phyloP scores from a whole-genome alignment of 805 yeast species.

The Barnettozyma botsteinii region DNA sequence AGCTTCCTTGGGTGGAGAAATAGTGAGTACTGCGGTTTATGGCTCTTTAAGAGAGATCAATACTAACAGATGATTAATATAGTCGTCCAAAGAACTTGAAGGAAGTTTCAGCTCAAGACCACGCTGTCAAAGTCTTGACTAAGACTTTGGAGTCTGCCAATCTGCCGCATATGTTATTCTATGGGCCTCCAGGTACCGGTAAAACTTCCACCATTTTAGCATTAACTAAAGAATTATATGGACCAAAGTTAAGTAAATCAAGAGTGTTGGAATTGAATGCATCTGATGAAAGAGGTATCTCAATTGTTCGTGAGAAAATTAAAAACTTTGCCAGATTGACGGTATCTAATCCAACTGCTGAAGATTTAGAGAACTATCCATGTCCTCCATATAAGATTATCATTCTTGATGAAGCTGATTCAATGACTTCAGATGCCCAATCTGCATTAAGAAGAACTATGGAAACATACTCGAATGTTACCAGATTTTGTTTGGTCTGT shows the following conservation, averaged over 20 bases:
- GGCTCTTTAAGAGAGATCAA: constrained; percentile 1
- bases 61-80: constrained; percentile 1
- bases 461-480: constrained; percentile 86
- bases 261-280: constrained; percentile 83
- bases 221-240: constrained; percentile 72
- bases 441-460: constrained; percentile 91
- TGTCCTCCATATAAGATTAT: constrained; percentile 96
- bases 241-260: constrained; percentile 59
- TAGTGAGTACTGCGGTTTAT: constrained; percentile 35
- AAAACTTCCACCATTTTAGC: constrained; percentile 87
- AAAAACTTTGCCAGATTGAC: constrained; percentile 82
- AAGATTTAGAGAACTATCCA: constrained; percentile 70
- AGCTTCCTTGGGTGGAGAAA: constrained; percentile 90
- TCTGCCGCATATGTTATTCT: constrained; percentile 85
- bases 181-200: constrained; percentile 94
- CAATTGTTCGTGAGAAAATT: constrained; percentile 79
- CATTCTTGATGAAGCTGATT: constrained; percentile 92
- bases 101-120: constrained; percentile 89
- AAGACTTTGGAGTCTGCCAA: constrained; percentile 75
- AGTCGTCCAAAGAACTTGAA: constrained; percentile 80
- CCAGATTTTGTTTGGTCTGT: constrained; percentile 92
- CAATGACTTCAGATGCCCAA: constrained; percentile 97
- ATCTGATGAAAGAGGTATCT: constrained; percentile 86
- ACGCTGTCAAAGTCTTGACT: constrained; percentile 77
- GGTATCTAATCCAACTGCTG: constrained; percentile 71